phyloP scores from a whole-genome alignment of 345 rosid genomes.

The Rubroshorea leprosula region DNA sequence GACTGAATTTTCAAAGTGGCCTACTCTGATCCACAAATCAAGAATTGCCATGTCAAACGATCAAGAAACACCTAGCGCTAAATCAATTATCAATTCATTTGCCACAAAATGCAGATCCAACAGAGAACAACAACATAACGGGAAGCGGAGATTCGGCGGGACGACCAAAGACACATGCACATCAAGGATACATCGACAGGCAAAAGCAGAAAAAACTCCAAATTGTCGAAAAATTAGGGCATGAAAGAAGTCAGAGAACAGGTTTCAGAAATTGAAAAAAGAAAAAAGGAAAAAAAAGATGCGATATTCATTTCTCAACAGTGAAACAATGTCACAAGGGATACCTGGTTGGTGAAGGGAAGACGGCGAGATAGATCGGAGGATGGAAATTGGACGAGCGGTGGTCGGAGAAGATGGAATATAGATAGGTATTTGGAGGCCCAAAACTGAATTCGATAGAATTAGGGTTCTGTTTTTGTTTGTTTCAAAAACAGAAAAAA shows the following conservation, averaged over 20 bases:
- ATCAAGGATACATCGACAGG: neutral
- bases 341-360: conserved; percentile 12
- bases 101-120: conserved; percentile 9
- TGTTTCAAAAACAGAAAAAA: neutral
- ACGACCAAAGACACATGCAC: neutral
- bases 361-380: conserved; percentile 15
- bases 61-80: neutral
- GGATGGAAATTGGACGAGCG: conserved; percentile 16
- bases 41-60: neutral
- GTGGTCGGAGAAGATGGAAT: conserved; percentile 1
- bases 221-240: neutral
- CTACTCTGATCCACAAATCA: conserved; percentile 1
- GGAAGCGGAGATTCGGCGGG: neutral
- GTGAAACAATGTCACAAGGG: neutral
- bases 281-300: neutral
- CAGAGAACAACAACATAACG: neutral
- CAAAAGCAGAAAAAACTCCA: conserved; percentile 2
- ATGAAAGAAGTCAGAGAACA: neutral
- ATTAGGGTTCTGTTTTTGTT: conserved; percentile 41
- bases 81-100: neutral
- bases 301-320: neutral
- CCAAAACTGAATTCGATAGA: conserved; percentile 38
- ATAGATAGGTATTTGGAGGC: conserved; percentile 40
- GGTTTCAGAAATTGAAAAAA: neutral
- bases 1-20: no score